phyloP scores from a whole-genome alignment of 2,329 filamentous ascomycete species.

The Exophiala sp. region DNA sequence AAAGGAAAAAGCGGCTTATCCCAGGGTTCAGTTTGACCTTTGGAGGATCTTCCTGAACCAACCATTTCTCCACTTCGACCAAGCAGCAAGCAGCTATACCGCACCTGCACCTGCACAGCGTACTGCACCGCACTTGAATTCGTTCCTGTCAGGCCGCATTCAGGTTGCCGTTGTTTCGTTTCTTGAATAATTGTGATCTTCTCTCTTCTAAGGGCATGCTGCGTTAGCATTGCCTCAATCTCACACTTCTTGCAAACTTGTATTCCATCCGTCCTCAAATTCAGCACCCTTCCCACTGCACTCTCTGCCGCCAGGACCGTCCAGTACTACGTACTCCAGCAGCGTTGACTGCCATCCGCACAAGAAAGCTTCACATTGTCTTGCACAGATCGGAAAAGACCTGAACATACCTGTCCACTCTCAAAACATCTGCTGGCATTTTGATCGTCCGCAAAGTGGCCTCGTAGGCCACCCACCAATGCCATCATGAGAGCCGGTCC shows the following conservation, averaged over 20 bases:
- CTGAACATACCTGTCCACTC: no score
- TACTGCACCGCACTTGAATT: not conserved
- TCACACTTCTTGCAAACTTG: not conserved
- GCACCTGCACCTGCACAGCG: not conserved
- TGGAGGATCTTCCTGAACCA: not conserved
- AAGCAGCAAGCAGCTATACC: not conserved
- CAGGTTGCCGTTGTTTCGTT: not conserved
- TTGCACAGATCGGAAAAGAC: no score
- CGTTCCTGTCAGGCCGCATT: not conserved
- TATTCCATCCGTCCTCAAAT: not conserved
- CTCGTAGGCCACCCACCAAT: constrained; percentile 18
- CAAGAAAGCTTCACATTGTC: no score
- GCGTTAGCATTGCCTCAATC: not conserved
- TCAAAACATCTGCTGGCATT: constrained; percentile 3
- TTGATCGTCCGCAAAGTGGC: constrained; percentile 16
- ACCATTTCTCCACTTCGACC: not conserved
- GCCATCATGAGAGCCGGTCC: constrained; percentile 85
- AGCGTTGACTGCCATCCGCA: no score
- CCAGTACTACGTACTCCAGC: not conserved
- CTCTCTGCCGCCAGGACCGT: not conserved
- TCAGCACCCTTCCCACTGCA: not conserved
- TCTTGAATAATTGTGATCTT: no score
- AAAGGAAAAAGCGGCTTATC: not conserved
- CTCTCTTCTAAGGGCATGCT: not conserved
- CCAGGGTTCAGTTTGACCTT: not conserved